Evolutionary conservation across 345 rosid genomes (phyloP).

Genomic region (Populus nigra): DNA sequence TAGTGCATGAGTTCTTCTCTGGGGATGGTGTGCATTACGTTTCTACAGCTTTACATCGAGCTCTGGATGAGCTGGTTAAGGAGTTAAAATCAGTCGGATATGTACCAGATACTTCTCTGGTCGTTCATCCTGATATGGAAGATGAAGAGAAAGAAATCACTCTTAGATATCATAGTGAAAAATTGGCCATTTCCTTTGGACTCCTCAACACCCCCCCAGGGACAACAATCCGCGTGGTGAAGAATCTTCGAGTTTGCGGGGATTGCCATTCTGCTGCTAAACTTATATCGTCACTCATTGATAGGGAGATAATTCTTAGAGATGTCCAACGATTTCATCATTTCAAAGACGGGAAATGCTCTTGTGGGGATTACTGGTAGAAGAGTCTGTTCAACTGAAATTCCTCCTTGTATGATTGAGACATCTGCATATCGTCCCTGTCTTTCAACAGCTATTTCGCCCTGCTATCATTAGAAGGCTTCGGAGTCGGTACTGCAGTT

Average conservation of each 20-base stretch:
- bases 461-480: not conserved
- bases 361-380: conserved; percentile 29
- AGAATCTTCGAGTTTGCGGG: conserved; percentile 32
- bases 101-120: conserved; percentile 23
- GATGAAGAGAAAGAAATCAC: conserved; percentile 22
- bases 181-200: conserved; percentile 25
- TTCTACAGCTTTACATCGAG: conserved; percentile 12
- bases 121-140: conserved; percentile 20
- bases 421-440: not conserved
- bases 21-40: conserved; percentile 20
- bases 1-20: conserved; percentile 31
- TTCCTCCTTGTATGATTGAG: not conserved
- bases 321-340: conserved; percentile 27
- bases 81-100: conserved; percentile 27
- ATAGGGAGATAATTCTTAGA: conserved; percentile 27
- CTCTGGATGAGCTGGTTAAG: conserved; percentile 21
- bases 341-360: conserved; percentile 29
- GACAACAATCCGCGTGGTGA: conserved; percentile 26
- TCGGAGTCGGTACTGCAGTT: not conserved
- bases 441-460: not conserved
- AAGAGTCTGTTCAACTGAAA: not conserved
- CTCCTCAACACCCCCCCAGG: conserved; percentile 22
- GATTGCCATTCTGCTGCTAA: conserved; percentile 36
- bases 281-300: conserved; percentile 13
- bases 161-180: conserved; percentile 29